Percentiles rank a stretch among this genome's conserved stretches.
phyloP scores from a whole-genome alignment of 2,329 filamentous ascomycete species.

The Pyricularia pennisetigena region DNA sequence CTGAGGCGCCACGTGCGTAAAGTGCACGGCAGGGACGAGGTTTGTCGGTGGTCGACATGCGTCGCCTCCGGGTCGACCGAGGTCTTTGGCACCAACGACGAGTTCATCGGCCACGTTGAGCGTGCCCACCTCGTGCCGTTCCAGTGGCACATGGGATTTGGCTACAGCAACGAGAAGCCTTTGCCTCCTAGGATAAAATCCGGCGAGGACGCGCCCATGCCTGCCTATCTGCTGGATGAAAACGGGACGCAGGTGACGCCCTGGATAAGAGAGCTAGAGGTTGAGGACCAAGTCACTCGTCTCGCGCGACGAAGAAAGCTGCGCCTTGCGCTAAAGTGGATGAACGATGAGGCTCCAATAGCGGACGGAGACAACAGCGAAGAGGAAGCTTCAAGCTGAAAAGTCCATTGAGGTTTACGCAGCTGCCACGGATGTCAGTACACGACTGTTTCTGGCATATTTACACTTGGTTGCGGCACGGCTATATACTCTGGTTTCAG shows the following conservation, averaged over 20 bases:
- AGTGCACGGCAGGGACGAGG: conserved; percentile 30
- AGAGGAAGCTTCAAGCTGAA: neutral
- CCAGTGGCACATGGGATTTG: conserved; percentile 51
- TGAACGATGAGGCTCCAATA: conserved; percentile 10
- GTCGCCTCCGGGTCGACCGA: conserved; percentile 10
- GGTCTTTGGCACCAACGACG: conserved; percentile 9
- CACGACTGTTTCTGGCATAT: neutral
- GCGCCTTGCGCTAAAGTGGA: neutral
- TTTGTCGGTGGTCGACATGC: conserved; percentile 33
- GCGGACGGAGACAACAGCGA: neutral
- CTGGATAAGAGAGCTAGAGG: conserved; percentile 37
- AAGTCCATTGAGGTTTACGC: neutral
- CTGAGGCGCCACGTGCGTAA: conserved; percentile 41
- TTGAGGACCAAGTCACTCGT: conserved; percentile 37
- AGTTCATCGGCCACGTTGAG: conserved; percentile 42
- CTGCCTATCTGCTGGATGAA: conserved; percentile 40
- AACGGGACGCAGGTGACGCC: conserved; percentile 49
- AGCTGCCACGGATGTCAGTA: no score
- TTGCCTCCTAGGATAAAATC: neutral
- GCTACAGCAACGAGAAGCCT: conserved; percentile 30
- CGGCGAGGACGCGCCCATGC: conserved; percentile 15
- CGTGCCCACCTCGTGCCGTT: conserved; percentile 40
- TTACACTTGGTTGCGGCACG: neutral
- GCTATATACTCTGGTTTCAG: neutral
- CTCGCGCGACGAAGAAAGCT: conserved; percentile 7